Percentiles rank a stretch among this genome's conserved stretches.
Conservation (phyloP, 805 yeast genomes). For the Isabelozyma heimii region DNA sequence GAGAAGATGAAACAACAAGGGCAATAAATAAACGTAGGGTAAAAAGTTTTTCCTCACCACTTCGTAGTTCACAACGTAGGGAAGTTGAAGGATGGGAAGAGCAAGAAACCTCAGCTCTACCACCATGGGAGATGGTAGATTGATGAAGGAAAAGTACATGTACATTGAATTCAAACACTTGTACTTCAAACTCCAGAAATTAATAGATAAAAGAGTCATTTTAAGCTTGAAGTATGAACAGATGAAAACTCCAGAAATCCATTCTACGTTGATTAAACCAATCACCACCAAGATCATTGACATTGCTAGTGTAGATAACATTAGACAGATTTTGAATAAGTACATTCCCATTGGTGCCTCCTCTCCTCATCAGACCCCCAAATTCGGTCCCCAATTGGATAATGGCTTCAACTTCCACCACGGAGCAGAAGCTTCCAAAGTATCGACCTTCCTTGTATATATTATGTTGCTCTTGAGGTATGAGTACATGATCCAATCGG, state of each 20-base stretch:
- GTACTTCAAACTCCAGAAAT: conserved; percentile 41
- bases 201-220: conserved; percentile 40
- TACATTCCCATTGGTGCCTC: conserved; percentile 17
- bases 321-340: conserved; percentile 29
- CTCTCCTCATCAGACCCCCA: conserved; percentile 11
- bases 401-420: not conserved
- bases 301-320: conserved; percentile 34
- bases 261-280: conserved; percentile 47
- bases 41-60: no score
- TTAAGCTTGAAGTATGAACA: conserved; percentile 50
- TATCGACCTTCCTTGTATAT: conserved; percentile 25
- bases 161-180: conserved; percentile 36
- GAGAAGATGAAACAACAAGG: not conserved
- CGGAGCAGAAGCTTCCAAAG: conserved; percentile 10
- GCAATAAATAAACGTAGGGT: no score
- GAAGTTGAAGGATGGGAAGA: conserved; percentile 3
- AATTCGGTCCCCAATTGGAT: conserved; percentile 15
- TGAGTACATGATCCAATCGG: conserved; percentile 39
- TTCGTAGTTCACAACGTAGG: not conserved
- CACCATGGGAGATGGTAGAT: not conserved
- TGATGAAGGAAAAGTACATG: conserved; percentile 14
- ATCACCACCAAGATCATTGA: conserved; percentile 38
- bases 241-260: conserved; percentile 49
- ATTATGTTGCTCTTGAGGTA: conserved; percentile 33
- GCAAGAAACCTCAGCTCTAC: conserved; percentile 7